These are phyloP conservation scores for Spathaspora jeffriesii DNA, from an alignment of 1,139 yeast genomes.

Conservation along the genomic window DNA sequence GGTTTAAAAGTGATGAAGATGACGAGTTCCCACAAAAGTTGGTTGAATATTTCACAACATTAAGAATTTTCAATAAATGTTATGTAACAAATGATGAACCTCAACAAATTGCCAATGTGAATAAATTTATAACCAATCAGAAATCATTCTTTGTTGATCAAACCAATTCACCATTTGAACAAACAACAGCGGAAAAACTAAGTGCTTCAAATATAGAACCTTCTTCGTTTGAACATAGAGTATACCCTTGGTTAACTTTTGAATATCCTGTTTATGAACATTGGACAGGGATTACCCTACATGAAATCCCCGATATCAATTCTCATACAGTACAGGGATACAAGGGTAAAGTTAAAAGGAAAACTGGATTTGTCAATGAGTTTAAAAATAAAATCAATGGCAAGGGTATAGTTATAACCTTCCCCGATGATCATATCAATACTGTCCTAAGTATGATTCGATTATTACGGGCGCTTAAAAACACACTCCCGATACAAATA, in stretches of 20 bases:
- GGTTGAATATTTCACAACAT: slow-evolving; percentile 40
- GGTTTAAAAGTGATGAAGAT: slow-evolving; percentile 16
- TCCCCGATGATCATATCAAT: slow-evolving; percentile 28
- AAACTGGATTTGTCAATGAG: slow-evolving; percentile 21
- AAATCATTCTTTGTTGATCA: neutral
- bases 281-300: slow-evolving; percentile 43
- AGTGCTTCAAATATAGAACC: neutral
- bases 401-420: slow-evolving; percentile 38
- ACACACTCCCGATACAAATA: slow-evolving; percentile 37
- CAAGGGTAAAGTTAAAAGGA: neutral
- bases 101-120: neutral
- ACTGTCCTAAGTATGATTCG: slow-evolving; percentile 27
- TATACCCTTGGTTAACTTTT: slow-evolving; percentile 47
- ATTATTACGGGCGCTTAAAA: slow-evolving; percentile 30
- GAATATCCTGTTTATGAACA: slow-evolving; percentile 43
- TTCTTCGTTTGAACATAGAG: slow-evolving; percentile 18
- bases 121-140: slow-evolving; percentile 9
- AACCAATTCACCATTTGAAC: neutral
- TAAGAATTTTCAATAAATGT: slow-evolving; percentile 49
- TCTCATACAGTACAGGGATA: neutral
- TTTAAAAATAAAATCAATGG: slow-evolving; percentile 26
- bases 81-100: slow-evolving; percentile 27
- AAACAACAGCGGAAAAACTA: slow-evolving; percentile 12
- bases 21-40: slow-evolving; percentile 20
- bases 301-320: slow-evolving; percentile 40